Evolutionary conservation across 768 basidiomycete genomes (phyloP).

Genomic region (Chiua virens): DNA sequence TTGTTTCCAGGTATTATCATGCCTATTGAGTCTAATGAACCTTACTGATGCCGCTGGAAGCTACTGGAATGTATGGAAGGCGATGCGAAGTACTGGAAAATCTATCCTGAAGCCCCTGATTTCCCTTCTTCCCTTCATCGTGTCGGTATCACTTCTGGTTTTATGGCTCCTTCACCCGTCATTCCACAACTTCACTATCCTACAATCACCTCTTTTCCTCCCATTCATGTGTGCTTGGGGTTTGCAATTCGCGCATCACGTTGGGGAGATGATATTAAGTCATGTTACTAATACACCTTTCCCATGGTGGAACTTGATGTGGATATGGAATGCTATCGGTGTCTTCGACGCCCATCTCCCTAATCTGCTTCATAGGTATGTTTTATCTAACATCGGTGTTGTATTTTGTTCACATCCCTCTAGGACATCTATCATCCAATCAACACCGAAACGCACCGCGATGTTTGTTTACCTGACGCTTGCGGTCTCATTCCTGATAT

Average conservation of each 20-base stretch:
- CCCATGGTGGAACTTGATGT: constrained; percentile 86
- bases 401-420: background rate
- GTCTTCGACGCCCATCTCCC: constrained; percentile 84
- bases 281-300: constrained; percentile 85
- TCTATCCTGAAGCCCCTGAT: constrained; percentile 57
- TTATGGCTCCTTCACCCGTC: constrained; percentile 78
- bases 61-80: constrained; percentile 78
- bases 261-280: constrained; percentile 89
- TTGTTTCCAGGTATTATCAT: constrained; percentile 56
- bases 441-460: constrained; percentile 56
- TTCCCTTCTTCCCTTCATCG: constrained; percentile 77
- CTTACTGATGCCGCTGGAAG: constrained; percentile 36
- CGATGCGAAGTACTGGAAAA: constrained; percentile 43
- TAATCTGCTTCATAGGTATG: constrained; percentile 63
- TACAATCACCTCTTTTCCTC: constrained; percentile 75
- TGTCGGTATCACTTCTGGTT: constrained; percentile 69
- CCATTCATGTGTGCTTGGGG: constrained; percentile 94
- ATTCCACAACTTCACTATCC: constrained; percentile 59
- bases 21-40: background rate
- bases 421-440: constrained; percentile 74
- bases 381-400: constrained; percentile 4
- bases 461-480: constrained; percentile 76
- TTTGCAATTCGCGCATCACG: constrained; percentile 86
- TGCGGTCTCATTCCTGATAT: constrained; percentile 63
- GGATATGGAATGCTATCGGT: constrained; percentile 76